Conservation (phyloP, 805 yeast species). For the Groenewaldozyma salmanticensis region DNA sequence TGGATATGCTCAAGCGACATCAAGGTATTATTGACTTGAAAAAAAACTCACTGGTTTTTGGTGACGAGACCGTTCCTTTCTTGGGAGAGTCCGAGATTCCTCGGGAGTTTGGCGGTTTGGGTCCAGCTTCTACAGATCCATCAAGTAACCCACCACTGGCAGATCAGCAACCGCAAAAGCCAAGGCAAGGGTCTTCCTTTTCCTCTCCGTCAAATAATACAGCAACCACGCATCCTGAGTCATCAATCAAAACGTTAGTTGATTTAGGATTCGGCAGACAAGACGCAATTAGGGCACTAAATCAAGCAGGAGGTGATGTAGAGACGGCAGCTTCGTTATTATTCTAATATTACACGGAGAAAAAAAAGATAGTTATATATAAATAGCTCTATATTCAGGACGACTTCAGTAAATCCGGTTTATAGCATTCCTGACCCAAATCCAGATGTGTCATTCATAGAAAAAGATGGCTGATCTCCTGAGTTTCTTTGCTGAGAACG, state of each 20-base stretch:
- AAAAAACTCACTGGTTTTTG: slow-evolving; percentile 54
- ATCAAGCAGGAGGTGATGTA: slow-evolving; percentile 61
- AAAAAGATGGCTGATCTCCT: too few relatives aligned
- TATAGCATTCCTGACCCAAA: too few relatives aligned
- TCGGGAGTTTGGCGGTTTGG: slow-evolving; percentile 19
- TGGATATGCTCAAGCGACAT: slow-evolving; percentile 84
- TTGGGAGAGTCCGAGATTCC: slow-evolving; percentile 66
- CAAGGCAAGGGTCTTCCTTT: neutral
- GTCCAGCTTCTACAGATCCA: too few relatives aligned
- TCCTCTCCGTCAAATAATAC: slow-evolving; percentile 8
- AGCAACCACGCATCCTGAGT: slow-evolving; percentile 25
- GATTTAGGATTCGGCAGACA: slow-evolving; percentile 61
- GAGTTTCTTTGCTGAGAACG: too few relatives aligned
- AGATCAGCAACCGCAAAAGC: neutral
- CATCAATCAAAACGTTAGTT: slow-evolving; percentile 38
- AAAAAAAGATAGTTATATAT: neutral
- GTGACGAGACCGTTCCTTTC: slow-evolving; percentile 57
- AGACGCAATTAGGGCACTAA: slow-evolving; percentile 58
- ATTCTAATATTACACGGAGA: slow-evolving; percentile 29
- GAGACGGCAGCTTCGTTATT: slow-evolving; percentile 80
- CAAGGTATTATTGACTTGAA: slow-evolving; percentile 73
- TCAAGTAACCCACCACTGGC: too few relatives aligned
- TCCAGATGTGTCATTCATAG: too few relatives aligned
- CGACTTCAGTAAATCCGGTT: too few relatives aligned
- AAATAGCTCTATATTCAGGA: neutral